Base-by-base conservation (phyloP, 2,329 filamentous ascomycete genomes). In the Parascedosporium putredinis region DNA sequence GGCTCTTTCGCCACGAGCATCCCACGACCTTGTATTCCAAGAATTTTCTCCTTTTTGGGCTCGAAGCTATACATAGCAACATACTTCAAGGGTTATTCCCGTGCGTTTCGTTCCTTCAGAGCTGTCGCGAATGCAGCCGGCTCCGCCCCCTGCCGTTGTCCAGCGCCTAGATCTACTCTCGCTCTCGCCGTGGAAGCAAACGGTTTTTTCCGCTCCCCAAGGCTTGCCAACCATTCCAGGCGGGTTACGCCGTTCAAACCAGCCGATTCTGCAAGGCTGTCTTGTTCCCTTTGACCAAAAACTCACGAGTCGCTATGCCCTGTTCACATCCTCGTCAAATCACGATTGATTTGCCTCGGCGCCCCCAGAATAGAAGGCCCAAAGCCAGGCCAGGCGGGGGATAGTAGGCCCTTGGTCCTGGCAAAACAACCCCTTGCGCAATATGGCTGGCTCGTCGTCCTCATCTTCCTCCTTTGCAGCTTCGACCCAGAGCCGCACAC, bases 401-500 rank as follows among this genome's bases (percentile, higher is more conserved):
- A 29, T 20, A 18, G 14, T 34, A 40, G 22, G 46, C n/a, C 31
- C 22, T n/a, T 27, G 14, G 16, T 27, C 20, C 46, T 12, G 36
- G 45, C 12, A 23, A 12, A 18, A 33, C 22, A 4, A n/a, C 25
- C 10, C 5, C 23, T 25, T 29, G 14, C 22, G 16, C 47, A 49
- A 31, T 16, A 70, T 70, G 63, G 62, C 63, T 50, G 59, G 62
- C 46, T 66, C 64, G 12, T 72, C 67, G 49, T 74, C 72, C 23
- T 74, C 68, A 52, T 66, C 70, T 55, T 74, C 71, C 29, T 75
- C 72, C 50, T 74, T 70, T 58, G 65, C 65, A 51, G 69, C 71
- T 31, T 74, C 71, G 40, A 70, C 69, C 40, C 60, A 68, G 55
- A 63, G 66, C 54, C 66, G 65, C 54, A 65, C 64, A 36, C 66